Evolutionary conservation across 495 filamentous ascomycete species (phyloP).

Genomic region (Amphirosellinia nigrospora): DNA sequence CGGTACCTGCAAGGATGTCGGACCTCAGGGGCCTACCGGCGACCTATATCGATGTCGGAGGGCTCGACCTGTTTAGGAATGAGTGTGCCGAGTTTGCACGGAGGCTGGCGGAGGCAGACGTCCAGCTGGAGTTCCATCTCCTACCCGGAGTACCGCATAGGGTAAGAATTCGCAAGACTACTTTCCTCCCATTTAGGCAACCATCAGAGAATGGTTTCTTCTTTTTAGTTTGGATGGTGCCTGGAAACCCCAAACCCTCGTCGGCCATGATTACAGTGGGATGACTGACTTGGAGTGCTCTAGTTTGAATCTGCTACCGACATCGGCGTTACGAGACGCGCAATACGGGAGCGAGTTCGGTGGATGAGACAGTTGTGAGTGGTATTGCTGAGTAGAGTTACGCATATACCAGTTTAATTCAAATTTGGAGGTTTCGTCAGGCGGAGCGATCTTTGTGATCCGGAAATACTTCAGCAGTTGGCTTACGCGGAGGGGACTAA

Average conservation of each 20-base stretch:
- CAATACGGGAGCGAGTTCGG: constrained; percentile 21
- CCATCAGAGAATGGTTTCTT: too few relatives aligned
- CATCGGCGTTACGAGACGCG: constrained; percentile 17
- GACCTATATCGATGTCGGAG: constrained; percentile 40
- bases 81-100: constrained; percentile 43
- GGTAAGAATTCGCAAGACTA: too few relatives aligned
- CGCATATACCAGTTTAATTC: not conserved
- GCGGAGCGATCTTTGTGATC: not conserved
- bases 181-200: too few relatives aligned
- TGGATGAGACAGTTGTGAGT: constrained; percentile 6
- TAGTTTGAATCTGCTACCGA: constrained; percentile 27
- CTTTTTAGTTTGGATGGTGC: too few relatives aligned
- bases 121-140: constrained; percentile 49
- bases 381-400: not conserved
- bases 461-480: not conserved
- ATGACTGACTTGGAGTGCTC: too few relatives aligned
- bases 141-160: constrained; percentile 43
- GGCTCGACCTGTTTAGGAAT: constrained; percentile 43
- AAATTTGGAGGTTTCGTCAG: not conserved
- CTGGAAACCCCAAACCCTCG: too few relatives aligned
- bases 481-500: not conserved
- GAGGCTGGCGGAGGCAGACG: constrained; percentile 40
- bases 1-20: constrained; percentile 29
- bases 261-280: too few relatives aligned
- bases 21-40: constrained; percentile 36